Percentiles rank a stretch among this genome's conserved stretches.
Evolutionary conservation across 2,329 filamentous ascomycete genomes (phyloP).

Genomic region (Ceratocystiopsis brevicomis): DNA sequence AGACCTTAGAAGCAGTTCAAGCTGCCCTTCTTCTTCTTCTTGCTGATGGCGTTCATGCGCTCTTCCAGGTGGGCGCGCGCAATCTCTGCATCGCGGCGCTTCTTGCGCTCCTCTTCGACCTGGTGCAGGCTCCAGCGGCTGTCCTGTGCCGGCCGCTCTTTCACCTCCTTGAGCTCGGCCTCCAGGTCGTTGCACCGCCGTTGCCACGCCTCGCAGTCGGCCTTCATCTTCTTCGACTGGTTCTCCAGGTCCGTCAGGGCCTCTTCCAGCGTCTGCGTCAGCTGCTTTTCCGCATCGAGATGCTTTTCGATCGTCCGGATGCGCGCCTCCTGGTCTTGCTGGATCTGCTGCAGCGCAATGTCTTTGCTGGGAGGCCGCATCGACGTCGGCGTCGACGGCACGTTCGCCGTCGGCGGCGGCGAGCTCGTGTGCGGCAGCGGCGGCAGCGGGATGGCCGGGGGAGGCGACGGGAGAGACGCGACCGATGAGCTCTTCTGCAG

Average conservation of each 20-base stretch:
- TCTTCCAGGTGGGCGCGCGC: slow-evolving; percentile 81
- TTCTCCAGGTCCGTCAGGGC: slow-evolving; percentile 84
- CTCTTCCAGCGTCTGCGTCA: slow-evolving; percentile 88
- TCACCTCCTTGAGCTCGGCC: slow-evolving; percentile 47
- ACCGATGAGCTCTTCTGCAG: slow-evolving; percentile 74
- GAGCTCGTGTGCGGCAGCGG: slow-evolving; percentile 50
- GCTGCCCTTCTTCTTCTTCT: slow-evolving; percentile 88
- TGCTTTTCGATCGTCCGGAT: slow-evolving; percentile 96
- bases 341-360: slow-evolving; percentile 52
- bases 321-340: slow-evolving; percentile 87
- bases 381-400: slow-evolving; percentile 33
- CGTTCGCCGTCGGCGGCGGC: slow-evolving; percentile 23
- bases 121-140: slow-evolving; percentile 60
- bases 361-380: slow-evolving; percentile 70
- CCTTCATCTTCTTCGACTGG: slow-evolving; percentile 79
- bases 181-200: slow-evolving; percentile 67
- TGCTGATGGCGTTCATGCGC: slow-evolving; percentile 79
- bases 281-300: slow-evolving; percentile 83
- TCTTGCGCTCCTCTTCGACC: slow-evolving; percentile 90
- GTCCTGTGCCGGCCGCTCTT: slow-evolving; percentile 34
- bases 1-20: slow-evolving; percentile 79
- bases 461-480: slow-evolving; percentile 73
- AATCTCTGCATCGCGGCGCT: slow-evolving; percentile 74
- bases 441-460: slow-evolving; percentile 87
- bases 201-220: slow-evolving; percentile 77